A percentile compares a stretch with the other conserved stretches of the same genome.
phyloP scores from a whole-genome alignment of 805 yeast species.

The Pichia kluyveri region DNA sequence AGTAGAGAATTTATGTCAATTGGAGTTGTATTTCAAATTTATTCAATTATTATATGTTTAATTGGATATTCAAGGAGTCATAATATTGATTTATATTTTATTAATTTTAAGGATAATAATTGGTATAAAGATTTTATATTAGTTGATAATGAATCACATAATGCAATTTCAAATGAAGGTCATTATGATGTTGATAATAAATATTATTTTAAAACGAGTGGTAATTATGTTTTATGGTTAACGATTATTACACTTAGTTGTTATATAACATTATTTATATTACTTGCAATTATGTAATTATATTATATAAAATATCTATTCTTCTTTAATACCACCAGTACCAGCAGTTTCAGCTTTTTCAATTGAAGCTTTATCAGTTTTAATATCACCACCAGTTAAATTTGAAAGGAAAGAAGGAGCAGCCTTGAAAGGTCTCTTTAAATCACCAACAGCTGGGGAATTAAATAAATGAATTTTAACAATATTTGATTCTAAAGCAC shows the following conservation, averaged over 20 bases:
- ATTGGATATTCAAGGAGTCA: conserved; percentile 28
- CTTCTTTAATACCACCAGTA: conserved; percentile 81
- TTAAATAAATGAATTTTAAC: conserved; percentile 88
- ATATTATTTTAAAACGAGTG: conserved; percentile 48
- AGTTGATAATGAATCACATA: conserved; percentile 4
- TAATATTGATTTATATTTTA: conserved; percentile 26
- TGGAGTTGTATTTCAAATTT: conserved; percentile 56
- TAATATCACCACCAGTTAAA: conserved; percentile 36
- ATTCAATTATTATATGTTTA: conserved; percentile 39
- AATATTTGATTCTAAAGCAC: conserved; percentile 81
- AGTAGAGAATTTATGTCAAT: conserved; percentile 54
- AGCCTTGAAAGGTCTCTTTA: conserved; percentile 94
- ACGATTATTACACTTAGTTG: conserved; percentile 40
- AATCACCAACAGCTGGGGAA: conserved; percentile 74
- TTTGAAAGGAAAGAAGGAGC: conserved; percentile 63
- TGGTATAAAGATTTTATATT: conserved; percentile 13
- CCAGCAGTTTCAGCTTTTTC: conserved; percentile 82
- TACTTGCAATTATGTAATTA: conserved; percentile 39
- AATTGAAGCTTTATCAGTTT: conserved; percentile 82
- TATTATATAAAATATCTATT: no score
- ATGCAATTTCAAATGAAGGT: not conserved
- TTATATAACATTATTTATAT: conserved; percentile 41
- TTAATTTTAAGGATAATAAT: conserved; percentile 17
- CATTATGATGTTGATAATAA: conserved; percentile 10
- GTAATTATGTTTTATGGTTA: conserved; percentile 48